Conservation (phyloP, 2,329 filamentous ascomycete species). For the Monosporascus sp. region DNA sequence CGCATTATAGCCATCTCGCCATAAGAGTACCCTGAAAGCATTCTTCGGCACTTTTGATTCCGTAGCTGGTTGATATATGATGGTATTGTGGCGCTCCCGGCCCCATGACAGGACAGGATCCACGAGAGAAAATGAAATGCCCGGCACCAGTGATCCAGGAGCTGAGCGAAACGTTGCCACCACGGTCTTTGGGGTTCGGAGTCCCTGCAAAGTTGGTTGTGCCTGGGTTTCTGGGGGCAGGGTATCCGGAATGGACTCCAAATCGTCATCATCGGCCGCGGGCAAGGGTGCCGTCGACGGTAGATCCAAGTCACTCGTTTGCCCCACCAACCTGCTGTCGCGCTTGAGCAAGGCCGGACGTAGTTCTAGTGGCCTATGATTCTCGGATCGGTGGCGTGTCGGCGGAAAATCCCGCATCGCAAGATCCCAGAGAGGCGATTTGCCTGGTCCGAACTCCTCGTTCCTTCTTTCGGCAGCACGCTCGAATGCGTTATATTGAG, state of each 20-base stretch:
- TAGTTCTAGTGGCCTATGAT: slow-evolving; percentile 7
- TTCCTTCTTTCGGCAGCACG: slow-evolving; percentile 44
- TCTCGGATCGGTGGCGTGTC: slow-evolving; percentile 19
- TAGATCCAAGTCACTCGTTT: slow-evolving; percentile 22
- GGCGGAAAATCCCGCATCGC: slow-evolving; percentile 57
- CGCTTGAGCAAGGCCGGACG: slow-evolving; percentile 16
- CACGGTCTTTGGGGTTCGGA: slow-evolving; percentile 32
- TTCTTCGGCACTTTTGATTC: slow-evolving; percentile 77
- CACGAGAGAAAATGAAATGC: slow-evolving; percentile 61
- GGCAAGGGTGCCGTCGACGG: slow-evolving; percentile 16
- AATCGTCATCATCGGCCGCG: slow-evolving; percentile 17
- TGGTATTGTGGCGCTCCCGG: slow-evolving; percentile 62
- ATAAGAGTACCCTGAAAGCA: slow-evolving; percentile 73
- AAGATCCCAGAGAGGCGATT: slow-evolving; percentile 48
- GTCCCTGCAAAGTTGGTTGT: slow-evolving; percentile 29
- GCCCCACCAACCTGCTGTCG: slow-evolving; percentile 17
- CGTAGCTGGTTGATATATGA: slow-evolving; percentile 54
- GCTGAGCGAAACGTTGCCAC: slow-evolving; percentile 65
- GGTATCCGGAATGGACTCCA: slow-evolving; percentile 31
- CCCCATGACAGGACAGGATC: slow-evolving; percentile 73
- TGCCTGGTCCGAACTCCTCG: slow-evolving; percentile 50
- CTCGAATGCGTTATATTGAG: slow-evolving; percentile 52
- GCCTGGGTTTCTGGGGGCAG: slow-evolving; percentile 31
- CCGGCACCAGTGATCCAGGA: slow-evolving; percentile 58
- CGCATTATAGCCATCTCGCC: slow-evolving; percentile 60